Conservation (phyloP, 192 early-diverging fungal species). For the Ramicandelaber brevisporus region DNA sequence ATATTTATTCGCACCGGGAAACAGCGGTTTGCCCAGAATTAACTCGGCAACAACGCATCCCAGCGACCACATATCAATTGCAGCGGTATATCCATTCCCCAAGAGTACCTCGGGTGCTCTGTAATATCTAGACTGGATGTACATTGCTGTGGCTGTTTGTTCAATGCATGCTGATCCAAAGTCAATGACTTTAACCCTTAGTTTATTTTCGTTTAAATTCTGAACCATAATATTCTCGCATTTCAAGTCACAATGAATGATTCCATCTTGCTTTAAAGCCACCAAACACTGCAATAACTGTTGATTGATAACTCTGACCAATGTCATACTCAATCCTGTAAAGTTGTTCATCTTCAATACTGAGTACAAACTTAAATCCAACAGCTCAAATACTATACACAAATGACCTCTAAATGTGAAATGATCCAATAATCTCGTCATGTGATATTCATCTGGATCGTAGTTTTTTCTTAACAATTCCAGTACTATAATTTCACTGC, state of each 20-base stretch:
- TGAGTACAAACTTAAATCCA: constrained; percentile 92
- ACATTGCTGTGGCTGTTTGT: constrained; percentile 83
- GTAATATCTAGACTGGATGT: constrained; percentile 97
- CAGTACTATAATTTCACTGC: constrained; percentile 89
- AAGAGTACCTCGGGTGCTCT: constrained; percentile 86
- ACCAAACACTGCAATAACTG: constrained; percentile 84
- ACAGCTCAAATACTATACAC: constrained; percentile 89
- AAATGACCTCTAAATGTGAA: constrained; percentile 86
- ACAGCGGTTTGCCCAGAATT: constrained; percentile 83
- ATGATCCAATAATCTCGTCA: constrained; percentile 67
- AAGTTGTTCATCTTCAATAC: constrained; percentile 94
- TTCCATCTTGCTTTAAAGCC: constrained; percentile 58
- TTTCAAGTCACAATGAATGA: constrained; percentile 98
- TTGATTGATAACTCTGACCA: constrained; percentile 74
- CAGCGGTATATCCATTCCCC: constrained; percentile 71
- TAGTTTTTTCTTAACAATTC: constrained; percentile 75
- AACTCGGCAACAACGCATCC: constrained; percentile 95
- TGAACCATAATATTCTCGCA: constrained; percentile 87
- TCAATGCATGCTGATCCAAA: constrained; percentile 96
- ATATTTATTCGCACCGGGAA: constrained; percentile 88
- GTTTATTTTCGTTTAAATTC: constrained; percentile 65
- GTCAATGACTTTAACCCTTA: constrained; percentile 98
- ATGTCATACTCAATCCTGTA: constrained; percentile 76
- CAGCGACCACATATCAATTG: constrained; percentile 97
- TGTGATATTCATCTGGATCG: constrained; percentile 72